These are phyloP conservation scores for Deuterostichococcus epilithicus DNA, from an alignment of 139 green algal genomes.

Conservation along the genomic window DNA sequence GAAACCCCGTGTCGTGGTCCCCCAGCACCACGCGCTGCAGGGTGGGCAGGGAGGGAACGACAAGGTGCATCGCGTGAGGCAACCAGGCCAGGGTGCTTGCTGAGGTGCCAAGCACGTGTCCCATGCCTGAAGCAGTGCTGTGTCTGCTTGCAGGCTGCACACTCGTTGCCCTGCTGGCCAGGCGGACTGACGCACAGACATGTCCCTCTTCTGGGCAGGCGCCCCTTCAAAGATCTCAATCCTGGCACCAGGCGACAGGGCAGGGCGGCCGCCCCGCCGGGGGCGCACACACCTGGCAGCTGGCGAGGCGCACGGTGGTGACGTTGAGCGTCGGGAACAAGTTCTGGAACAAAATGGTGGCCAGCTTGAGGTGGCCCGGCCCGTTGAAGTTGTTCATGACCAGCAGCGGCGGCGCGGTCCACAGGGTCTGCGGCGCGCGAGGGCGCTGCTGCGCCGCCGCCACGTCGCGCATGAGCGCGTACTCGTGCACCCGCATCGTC, in stretches of 20 bases:
- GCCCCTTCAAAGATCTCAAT: no score
- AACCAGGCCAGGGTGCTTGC: no score
- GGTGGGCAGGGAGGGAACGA: no score
- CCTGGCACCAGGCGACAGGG: no score
- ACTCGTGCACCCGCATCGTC: conserved; percentile 77
- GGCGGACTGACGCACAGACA: no score
- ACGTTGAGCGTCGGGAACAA: conserved; percentile 97
- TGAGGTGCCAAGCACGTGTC: no score
- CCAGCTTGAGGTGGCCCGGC: conserved; percentile 69
- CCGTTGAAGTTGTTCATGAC: conserved; percentile 90
- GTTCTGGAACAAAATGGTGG: conserved; percentile 80
- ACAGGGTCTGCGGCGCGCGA: conserved; percentile 34
- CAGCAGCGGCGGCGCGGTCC: conserved; percentile 75
- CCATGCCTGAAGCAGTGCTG: no score
- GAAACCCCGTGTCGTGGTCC: no score
- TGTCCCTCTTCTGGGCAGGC: no score
- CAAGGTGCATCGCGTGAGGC: no score
- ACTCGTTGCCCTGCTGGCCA: no score
- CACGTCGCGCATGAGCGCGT: conserved; percentile 85
- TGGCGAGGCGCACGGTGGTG: conserved; percentile 58
- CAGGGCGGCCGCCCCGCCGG: conserved; percentile 1
- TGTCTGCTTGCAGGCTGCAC: conserved; percentile 1
- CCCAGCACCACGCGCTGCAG: no score
- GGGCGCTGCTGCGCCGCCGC: conserved; percentile 56
- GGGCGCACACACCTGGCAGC: conserved; percentile 58